phyloP scores from a whole-genome alignment of 768 basidiomycete species.

The Bullera alba region DNA sequence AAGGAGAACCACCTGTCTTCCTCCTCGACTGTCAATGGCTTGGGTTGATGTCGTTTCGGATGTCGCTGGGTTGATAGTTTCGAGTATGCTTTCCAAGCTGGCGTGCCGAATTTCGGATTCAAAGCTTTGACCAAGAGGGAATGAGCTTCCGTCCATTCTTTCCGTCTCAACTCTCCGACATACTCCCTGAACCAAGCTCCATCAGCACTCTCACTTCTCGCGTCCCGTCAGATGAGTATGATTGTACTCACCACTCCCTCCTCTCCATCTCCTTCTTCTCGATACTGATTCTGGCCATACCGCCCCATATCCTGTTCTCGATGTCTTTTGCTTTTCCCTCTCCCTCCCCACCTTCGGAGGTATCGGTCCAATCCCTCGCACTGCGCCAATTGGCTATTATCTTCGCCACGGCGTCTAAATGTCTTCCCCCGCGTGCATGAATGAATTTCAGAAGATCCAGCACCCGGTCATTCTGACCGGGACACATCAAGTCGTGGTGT shows the following conservation, averaged over 20 bases:
- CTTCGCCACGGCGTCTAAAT: slow-evolving; percentile 64
- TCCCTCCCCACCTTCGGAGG: slow-evolving; percentile 45
- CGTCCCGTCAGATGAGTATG: too few species aligned
- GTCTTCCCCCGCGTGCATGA: slow-evolving; percentile 62
- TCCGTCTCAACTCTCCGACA: slow-evolving; percentile 10
- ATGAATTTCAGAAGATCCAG: slow-evolving; percentile 58
- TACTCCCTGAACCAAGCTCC: slow-evolving; percentile 21
- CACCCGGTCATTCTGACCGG: slow-evolving; percentile 64
- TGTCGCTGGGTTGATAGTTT: slow-evolving; percentile 4
- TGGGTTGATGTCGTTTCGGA: slow-evolving; percentile 49
- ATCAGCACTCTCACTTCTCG: background rate
- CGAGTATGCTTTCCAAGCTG: slow-evolving; percentile 41
- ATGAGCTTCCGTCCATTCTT: slow-evolving; percentile 61
- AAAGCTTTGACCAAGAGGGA: slow-evolving; percentile 59
- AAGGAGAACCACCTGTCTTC: slow-evolving; percentile 63
- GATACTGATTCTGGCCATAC: slow-evolving; percentile 69
- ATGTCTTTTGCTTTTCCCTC: slow-evolving; percentile 52
- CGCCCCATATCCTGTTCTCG: slow-evolving; percentile 48
- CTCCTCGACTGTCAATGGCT: slow-evolving; percentile 50
- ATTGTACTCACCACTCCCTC: slow-evolving; percentile 42
- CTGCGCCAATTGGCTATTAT: slow-evolving; percentile 61
- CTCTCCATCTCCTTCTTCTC: slow-evolving; percentile 52
- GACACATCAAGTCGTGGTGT: slow-evolving; percentile 64
- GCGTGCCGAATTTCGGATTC: slow-evolving; percentile 50
- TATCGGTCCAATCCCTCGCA: slow-evolving; percentile 48